Base-by-base conservation (phyloP, 345 rosid genomes). In the Aurinia saxatilis region DNA sequence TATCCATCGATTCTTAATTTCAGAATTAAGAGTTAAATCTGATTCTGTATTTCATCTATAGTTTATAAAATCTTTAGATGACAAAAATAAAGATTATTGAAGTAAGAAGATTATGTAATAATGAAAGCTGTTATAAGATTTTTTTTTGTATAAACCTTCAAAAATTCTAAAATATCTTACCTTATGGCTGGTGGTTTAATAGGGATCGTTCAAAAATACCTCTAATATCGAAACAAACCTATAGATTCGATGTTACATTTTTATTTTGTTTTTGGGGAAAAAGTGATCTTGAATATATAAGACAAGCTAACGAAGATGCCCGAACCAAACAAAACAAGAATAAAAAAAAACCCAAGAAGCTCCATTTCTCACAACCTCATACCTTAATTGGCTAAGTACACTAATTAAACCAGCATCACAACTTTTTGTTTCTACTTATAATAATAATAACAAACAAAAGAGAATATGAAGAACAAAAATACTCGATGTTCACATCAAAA, bases 321-420 rank as follows among this genome's bases (percentile, higher is more conserved):
- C 10, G 14, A 57, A 67, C 27, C 18, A 47, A 40, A 49, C 37
- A 31, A 38, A 50, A 16, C 3, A 29, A 30, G 14, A 17, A 23
- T 18, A 17, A 55, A 35, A 1, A 16, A 42, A 29, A 50, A 66
- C n/a, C 38, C 15, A 34, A 50, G 72, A 58, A 58, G 59, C 66
- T 23, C 25, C 18, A 50, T 60, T 68, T 44, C 44, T 60, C 44
- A 10, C 53, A n/a, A 45, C 41, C 65, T 46, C 42, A 47, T 60
- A 41, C 73, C 66, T 60, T 50, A 60, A 68, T 51, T 68, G 60
- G 66, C 36, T 30, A 68, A 50, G 33, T 68, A 68, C 61, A 68
- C 61, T 60, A 51, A 60, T 18, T 12, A 51, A 68, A 50, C 21
- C 12, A 60, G 58, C 44, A 67, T 67, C 72, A 57, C 30, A 27